Base-by-base conservation (phyloP, 805 yeast genomes). In the Metschnikowia continentalis region DNA sequence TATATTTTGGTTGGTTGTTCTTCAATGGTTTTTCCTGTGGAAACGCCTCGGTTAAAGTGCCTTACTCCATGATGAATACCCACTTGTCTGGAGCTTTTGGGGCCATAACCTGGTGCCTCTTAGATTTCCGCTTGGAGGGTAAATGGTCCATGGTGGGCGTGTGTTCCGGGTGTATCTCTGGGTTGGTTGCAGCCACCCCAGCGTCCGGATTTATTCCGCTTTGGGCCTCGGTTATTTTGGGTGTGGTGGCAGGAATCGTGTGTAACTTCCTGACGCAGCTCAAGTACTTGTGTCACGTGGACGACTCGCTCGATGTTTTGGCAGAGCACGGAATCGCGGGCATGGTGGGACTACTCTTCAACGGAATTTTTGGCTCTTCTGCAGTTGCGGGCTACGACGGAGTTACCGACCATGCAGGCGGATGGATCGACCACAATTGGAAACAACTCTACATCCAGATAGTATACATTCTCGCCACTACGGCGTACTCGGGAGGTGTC, bases 271-370 rank as follows among this genome's bases (percentile, higher is more conserved):
- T 96, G 50, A 92, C 97, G 43, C 88, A 90, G 62, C 72, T 92
- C 66, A 92, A 92, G 70, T 88, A 86, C 65, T 70, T 88, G 55
- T 72, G 87, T 43, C 78, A 79, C 52, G 90, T 92, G 47, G 98
- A 94, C 68, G 99, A 92, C 71, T 84, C 97, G 1, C 74, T 94
- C 60, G 98, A 94, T 85, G 83, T 90, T 47, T 78, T 92, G 66
- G 98, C 98, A n/a, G 98, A 92, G 81, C 99, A 92, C 84, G 98
- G 97, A 46, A 78, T 92, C 60, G 98, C 97, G 0, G 99, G 99
- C 32, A 78, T 91, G 43, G 78, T 92, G 42, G 98, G 99, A 0
- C 76, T 91, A 44, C 51, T 92, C n/a, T 90, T 90, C 73, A 90
- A 90, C 64, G 97, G 88, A 0, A 64, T 92, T 1, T 91, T 94